Evolutionary conservation across 2,329 filamentous ascomycete species (phyloP).

Genomic region (Penicillium capsulatum): DNA sequence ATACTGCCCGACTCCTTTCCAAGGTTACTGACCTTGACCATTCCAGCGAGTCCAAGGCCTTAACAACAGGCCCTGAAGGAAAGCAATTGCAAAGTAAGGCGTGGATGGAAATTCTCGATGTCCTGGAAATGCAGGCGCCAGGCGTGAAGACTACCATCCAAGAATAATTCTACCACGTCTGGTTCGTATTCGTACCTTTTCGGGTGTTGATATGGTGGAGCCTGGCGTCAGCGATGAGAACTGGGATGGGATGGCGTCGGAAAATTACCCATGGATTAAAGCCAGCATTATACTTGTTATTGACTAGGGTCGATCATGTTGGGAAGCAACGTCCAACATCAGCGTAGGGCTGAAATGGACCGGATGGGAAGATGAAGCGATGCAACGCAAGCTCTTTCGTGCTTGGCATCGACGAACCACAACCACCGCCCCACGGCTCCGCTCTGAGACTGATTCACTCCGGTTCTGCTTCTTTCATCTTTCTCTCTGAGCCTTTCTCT

Average conservation of each 20-base stretch:
- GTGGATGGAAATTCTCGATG: conserved; percentile 40
- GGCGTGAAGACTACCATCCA: conserved; percentile 16
- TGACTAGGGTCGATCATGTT: too few species aligned
- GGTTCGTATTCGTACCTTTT: neutral
- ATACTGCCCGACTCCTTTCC: neutral
- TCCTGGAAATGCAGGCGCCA: conserved; percentile 27
- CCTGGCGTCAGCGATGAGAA: too few species aligned
- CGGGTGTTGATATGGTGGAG: neutral
- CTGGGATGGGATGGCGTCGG: too few species aligned
- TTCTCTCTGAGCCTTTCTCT: conserved; percentile 3
- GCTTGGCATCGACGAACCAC: neutral
- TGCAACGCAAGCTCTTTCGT: too few species aligned
- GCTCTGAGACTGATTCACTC: conserved; percentile 14
- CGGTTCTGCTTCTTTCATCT: conserved; percentile 4
- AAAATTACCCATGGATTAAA: too few species aligned
- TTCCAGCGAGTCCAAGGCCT: conserved; percentile 31
- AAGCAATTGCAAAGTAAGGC: conserved; percentile 35
- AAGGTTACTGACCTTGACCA: conserved; percentile 7
- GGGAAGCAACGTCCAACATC: too few species aligned
- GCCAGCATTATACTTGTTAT: too few species aligned
- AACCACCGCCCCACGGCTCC: conserved; percentile 26
- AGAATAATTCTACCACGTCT: neutral
- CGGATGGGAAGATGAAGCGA: too few species aligned
- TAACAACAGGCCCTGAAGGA: conserved; percentile 34
- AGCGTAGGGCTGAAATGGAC: too few species aligned